Conservation (phyloP, 306 rosid species). For the Vicia villosa region DNA sequence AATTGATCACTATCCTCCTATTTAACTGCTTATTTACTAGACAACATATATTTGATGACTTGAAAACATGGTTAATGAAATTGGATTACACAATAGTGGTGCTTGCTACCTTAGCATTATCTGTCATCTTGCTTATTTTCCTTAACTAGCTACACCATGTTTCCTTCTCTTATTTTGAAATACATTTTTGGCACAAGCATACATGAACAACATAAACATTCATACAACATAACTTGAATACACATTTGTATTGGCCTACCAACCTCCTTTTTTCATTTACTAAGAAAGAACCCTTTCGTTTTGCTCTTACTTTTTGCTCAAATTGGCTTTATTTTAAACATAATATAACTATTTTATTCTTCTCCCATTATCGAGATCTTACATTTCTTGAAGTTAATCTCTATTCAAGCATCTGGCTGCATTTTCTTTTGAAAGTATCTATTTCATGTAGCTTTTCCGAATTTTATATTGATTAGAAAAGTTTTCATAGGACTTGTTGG, state of each 20-base stretch:
- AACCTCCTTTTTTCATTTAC: constrained; percentile 11
- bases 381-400: constrained; percentile 8
- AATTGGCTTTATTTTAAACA: not conserved
- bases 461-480: constrained; percentile 28
- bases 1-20: not conserved
- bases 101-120: constrained; percentile 5
- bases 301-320: constrained; percentile 16
- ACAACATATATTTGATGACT: constrained; percentile 9
- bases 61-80: constrained; percentile 17
- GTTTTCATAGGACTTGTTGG: constrained; percentile 79
- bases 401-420: not conserved
- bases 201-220: not conserved
- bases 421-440: constrained; percentile 6
- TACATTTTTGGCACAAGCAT: constrained; percentile 28
- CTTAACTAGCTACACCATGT: constrained; percentile 10
- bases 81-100: constrained; percentile 26
- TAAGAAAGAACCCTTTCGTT: not conserved
- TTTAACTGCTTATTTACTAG: constrained; percentile 10
- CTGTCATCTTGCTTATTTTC: constrained; percentile 16
- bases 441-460: constrained; percentile 15
- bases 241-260: not conserved
- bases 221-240: not conserved
- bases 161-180: constrained; percentile 26
- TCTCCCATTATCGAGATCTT: constrained; percentile 17
- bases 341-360: not conserved